phyloP scores from a whole-genome alignment of 2,329 filamentous ascomycete species.

The Phialophora macrospora region DNA sequence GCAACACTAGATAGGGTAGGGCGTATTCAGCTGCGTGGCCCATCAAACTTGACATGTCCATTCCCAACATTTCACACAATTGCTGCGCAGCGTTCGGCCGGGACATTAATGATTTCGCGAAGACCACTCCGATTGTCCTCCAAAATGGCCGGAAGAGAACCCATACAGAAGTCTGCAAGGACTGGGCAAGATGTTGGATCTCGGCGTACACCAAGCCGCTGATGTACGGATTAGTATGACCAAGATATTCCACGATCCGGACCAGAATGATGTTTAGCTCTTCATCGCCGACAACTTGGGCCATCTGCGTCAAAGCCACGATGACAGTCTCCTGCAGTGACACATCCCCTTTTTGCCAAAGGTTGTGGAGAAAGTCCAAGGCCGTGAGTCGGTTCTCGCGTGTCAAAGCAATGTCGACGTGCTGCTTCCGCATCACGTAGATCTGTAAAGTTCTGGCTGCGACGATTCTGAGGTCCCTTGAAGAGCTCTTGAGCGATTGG shows the following conservation, averaged over 20 bases:
- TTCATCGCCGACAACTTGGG: conserved; percentile 74
- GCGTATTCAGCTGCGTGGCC: conserved; percentile 78
- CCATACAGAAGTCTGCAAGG: conserved; percentile 64
- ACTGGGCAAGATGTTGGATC: conserved; percentile 70
- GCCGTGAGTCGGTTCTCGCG: conserved; percentile 70
- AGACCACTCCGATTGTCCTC: conserved; percentile 79
- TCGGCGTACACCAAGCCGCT: conserved; percentile 82
- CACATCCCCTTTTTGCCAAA: conserved; percentile 71
- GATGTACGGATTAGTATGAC: conserved; percentile 78
- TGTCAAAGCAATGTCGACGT: conserved; percentile 55
- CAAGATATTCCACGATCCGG: conserved; percentile 83
- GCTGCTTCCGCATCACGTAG: conserved; percentile 61
- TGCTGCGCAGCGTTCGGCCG: conserved; percentile 81
- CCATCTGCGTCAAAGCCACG: conserved; percentile 83
- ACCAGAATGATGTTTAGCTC: conserved; percentile 86
- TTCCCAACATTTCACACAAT: conserved; percentile 75
- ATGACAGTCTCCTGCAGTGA: conserved; percentile 82
- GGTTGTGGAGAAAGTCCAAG: conserved; percentile 71
- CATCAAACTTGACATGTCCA: conserved; percentile 75
- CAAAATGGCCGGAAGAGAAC: conserved; percentile 85
- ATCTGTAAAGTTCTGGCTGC: conserved; percentile 71
- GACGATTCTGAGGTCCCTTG: conserved; percentile 81
- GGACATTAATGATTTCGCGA: conserved; percentile 78
- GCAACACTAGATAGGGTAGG: conserved; percentile 82
- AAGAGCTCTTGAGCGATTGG: conserved; percentile 78